Base-by-base conservation (phyloP, 2,329 filamentous ascomycete species). In the Fusarium sp. region DNA sequence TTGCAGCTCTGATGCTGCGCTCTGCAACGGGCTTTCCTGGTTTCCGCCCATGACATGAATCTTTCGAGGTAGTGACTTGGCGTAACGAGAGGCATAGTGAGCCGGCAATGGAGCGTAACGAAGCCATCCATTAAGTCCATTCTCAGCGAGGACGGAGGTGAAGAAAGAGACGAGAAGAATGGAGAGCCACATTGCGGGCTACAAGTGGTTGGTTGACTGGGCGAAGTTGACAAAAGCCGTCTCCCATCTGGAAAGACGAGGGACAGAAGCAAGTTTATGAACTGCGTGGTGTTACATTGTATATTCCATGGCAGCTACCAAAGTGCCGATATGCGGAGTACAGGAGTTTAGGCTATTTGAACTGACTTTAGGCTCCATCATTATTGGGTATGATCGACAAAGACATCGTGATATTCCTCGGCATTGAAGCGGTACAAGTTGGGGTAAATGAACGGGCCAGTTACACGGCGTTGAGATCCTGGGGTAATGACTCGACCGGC, bases 51-150 rank as follows among this genome's bases (percentile, higher is more conserved):
- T 77, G 4, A 79, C 75, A 32, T 86, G 72, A 49, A 89, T 81
- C 10, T 65, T 75, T 2, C 75, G 76, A 5, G 86, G 86, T 5
- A 84, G 67, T 3, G 60, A 64, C 34, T 75, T 75, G 35, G 74
- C 73, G 43, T 79, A 76, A 45, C 67, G 70, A 10, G 64, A 68
- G 19, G 69, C 26, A 6, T 55, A 58, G 38, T 59, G 58, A 10
- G 75, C 61, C 15, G 88, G 69, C n/a, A 61, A 25, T 8, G 81
- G 79, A 29, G 87, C 86, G 71, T 90, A 90, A 44, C 88, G 82
- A 52, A 90, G 74, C 88, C 88, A 91, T 43, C 78, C 88, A 53
- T 82, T 77, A 24, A 87, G 74, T 10, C 88, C 88, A 68, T 85
- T 82, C 67, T 91, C 88, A 35, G 85, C 86, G 40, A 74, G 73